phyloP scores from a whole-genome alignment of 140 eudicot genomes.

The Ambrosia hybrid region DNA sequence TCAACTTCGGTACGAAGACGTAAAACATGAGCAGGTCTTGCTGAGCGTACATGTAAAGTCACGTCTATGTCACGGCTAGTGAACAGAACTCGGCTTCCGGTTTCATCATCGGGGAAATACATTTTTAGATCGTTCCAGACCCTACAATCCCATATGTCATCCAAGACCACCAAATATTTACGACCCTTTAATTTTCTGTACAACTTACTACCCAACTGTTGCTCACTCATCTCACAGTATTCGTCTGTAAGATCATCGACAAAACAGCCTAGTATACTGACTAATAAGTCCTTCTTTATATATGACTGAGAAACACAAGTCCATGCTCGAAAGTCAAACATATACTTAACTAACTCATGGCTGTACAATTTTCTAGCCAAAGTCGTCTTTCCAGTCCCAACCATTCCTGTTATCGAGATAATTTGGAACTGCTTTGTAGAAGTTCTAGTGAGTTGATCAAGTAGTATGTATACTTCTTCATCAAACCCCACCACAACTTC shows the following conservation, averaged over 20 bases:
- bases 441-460: neutral
- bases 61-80: constrained; percentile 24
- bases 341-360: too few species aligned
- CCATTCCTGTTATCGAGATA: constrained; percentile 31
- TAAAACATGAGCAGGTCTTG: neutral
- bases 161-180: too few species aligned
- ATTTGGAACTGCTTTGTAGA: neutral
- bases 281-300: neutral
- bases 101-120: constrained; percentile 26
- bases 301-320: constrained; percentile 19
- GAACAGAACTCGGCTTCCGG: constrained; percentile 25
- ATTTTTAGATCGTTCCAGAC: constrained; percentile 30
- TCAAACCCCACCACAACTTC: constrained; percentile 19
- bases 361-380: constrained; percentile 24
- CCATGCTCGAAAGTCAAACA: too few species aligned
- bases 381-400: constrained; percentile 46
- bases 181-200: neutral
- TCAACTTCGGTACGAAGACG: too few species aligned
- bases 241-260: neutral
- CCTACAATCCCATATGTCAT: constrained; percentile 15
- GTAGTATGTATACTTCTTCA: neutral
- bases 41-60: constrained; percentile 11
- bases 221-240: neutral
- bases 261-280: constrained; percentile 5
- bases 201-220: constrained; percentile 11